Base-by-base conservation (phyloP, 2,329 filamentous ascomycete genomes). In the Keithomyces neogunnii region DNA sequence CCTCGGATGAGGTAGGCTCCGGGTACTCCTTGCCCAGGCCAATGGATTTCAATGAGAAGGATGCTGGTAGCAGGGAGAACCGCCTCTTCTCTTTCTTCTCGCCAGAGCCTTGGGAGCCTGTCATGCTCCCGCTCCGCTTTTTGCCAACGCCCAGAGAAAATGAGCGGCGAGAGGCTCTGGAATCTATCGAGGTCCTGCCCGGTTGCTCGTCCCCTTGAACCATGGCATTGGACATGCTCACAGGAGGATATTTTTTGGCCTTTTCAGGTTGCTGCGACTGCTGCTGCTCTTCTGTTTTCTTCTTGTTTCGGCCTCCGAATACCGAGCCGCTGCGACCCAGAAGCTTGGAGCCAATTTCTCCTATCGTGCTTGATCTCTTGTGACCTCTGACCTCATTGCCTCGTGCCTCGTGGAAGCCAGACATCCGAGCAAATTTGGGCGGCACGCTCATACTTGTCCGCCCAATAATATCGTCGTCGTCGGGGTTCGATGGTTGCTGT, bases 261-360 rank as follows among this genome's bases (percentile, higher is more conserved):
- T 84, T 84, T 65, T 88, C 69, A 82, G 56, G 75, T 70, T 52
- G 68, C 35, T 53, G 52, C 13, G 19, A n/a, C 31, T 76, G 33
- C 33, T 35, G 33, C 33, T 44, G 40, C 62, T 59, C 63, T 51
- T 76, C 78, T 7, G 71, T 62, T 53, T 76, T 73, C 66, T 77
- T 79, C 63, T 76, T 76, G 58, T 66, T 66, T 63, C 73, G 72
- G 39, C 81, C 77, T n/a, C 86, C 84, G 63, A 93, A 91, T 53
- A 93, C 76, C 7, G 89, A 93, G 11, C 86, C 87, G 57, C 84
- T 89, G 55, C 91, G 84, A 42, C 89, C 88, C 68, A 96, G 88
- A 36, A 96, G 74, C 69, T 88, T 93, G 60, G 88, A 89, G 49
- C 88, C 84, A 52, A 96, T 81, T 68, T 81, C 89, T 63, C 82